A percentile compares a stretch with the other conserved stretches of the same genome.
phyloP scores from a whole-genome alignment of 441 rosid genomes.

The Geranium incanum region DNA sequence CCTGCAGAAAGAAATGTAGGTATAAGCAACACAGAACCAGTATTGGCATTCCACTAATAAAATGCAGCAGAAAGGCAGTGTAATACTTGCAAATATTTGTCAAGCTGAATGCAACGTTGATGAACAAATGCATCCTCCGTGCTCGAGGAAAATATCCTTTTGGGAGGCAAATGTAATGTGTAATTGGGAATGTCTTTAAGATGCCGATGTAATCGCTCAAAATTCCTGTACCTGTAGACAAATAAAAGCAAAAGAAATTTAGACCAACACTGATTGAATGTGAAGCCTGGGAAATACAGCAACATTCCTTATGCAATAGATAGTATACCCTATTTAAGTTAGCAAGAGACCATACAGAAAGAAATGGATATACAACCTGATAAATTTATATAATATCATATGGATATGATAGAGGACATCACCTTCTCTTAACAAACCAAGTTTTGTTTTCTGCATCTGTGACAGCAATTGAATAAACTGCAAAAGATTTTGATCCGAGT shows the following conservation, averaged over 20 bases:
- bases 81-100: conserved; percentile 77
- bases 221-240: conserved; percentile 78
- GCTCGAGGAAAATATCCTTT: conserved; percentile 98
- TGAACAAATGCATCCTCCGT: conserved; percentile 96
- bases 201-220: conserved; percentile 81
- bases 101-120: conserved; percentile 96
- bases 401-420: conserved; percentile 21
- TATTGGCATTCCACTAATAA: conserved; percentile 11
- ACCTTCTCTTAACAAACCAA: conserved; percentile 98
- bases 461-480: conserved; percentile 94
- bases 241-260: conserved; percentile 14
- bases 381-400: background rate
- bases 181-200: conserved; percentile 96
- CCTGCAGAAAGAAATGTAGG: conserved; percentile 42
- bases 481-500: conserved; percentile 83
- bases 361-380: conserved; percentile 3
- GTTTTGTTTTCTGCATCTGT: conserved; percentile 70
- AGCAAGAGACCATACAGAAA: background rate
- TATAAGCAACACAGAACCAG: conserved; percentile 16
- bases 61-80: conserved; percentile 18
- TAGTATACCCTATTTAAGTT: background rate
- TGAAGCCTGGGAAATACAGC: conserved; percentile 8
- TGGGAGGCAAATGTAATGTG: conserved; percentile 91
- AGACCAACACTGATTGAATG: background rate
- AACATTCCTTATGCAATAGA: conserved; percentile 5